Evolutionary conservation across 2,329 filamentous ascomycete species (phyloP).

Genomic region (Alternaria triticimaculans): DNA sequence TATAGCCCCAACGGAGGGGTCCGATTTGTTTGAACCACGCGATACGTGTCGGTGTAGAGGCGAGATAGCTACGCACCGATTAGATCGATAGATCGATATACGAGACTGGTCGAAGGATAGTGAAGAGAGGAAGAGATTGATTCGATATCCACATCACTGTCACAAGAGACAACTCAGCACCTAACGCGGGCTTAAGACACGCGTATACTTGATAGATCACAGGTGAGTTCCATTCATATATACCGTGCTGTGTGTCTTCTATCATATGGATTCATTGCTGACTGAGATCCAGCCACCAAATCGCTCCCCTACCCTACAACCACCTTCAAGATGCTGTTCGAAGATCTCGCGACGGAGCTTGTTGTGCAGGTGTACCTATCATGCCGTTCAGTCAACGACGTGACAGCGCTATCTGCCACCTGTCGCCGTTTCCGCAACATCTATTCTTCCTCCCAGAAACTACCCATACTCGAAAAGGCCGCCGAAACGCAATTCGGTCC

Average conservation of each 20-base stretch:
- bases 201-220: conserved; percentile 4
- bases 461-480: conserved; percentile 60
- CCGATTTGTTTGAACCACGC: conserved; percentile 50
- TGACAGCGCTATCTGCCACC: conserved; percentile 61
- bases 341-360: conserved; percentile 64
- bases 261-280: neutral
- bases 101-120: neutral
- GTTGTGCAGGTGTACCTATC: conserved; percentile 63
- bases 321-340: conserved; percentile 58
- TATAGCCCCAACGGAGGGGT: conserved; percentile 65
- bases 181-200: neutral
- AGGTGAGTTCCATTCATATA: conserved; percentile 8
- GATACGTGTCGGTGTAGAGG: conserved; percentile 37
- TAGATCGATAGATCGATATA: conserved; percentile 13
- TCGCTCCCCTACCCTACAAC: neutral
- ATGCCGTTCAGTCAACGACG: conserved; percentile 59
- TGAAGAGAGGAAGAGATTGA: neutral
- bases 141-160: neutral
- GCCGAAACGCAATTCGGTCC: conserved; percentile 65
- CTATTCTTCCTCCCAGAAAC: conserved; percentile 60
- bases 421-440: conserved; percentile 62
- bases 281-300: neutral
- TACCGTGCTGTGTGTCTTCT: neutral
- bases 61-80: conserved; percentile 35
- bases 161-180: neutral